A percentile compares a stretch with the other conserved stretches of the same genome.
Conservation (phyloP, 2,329 filamentous ascomycete species). For the Pseudocercospora vitis region DNA sequence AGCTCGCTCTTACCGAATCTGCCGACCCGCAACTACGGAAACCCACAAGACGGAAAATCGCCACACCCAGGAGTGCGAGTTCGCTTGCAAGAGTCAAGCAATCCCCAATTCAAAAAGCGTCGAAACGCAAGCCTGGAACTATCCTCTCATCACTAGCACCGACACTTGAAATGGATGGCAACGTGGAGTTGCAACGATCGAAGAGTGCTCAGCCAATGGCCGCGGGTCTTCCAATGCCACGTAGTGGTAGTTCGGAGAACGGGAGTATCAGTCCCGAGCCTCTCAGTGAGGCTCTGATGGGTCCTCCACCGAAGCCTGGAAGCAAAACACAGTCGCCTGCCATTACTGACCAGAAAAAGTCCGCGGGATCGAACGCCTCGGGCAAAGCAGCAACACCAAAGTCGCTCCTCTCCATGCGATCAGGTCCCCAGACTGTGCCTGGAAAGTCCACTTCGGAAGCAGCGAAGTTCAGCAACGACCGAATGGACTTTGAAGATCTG, state of each 20-base stretch:
- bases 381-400: conserved; percentile 37
- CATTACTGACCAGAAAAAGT: conserved; percentile 56
- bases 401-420: conserved; percentile 35
- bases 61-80: conserved; percentile 47
- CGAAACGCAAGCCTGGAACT: conserved; percentile 50
- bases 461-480: conserved; percentile 13
- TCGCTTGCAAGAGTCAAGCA: conserved; percentile 59
- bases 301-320: conserved; percentile 61
- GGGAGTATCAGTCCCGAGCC: conserved; percentile 55
- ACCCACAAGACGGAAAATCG: conserved; percentile 49
- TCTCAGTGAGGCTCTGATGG: conserved; percentile 49
- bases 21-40: conserved; percentile 46
- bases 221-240: conserved; percentile 26
- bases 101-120: conserved; percentile 71
- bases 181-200: conserved; percentile 40
- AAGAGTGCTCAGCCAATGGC: conserved; percentile 30
- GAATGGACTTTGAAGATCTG: conserved; percentile 57
- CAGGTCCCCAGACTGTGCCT: neutral
- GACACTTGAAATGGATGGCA: conserved; percentile 47
- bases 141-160: conserved; percentile 47
- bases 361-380: conserved; percentile 7
- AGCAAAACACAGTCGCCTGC: conserved; percentile 68
- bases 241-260: conserved; percentile 44
- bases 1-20: conserved; percentile 27
- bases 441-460: neutral